A percentile compares a stretch with the other conserved stretches of the same genome.
Evolutionary conservation across 1,139 yeast genomes (phyloP).

Genomic region (Fermentozyma sake): DNA sequence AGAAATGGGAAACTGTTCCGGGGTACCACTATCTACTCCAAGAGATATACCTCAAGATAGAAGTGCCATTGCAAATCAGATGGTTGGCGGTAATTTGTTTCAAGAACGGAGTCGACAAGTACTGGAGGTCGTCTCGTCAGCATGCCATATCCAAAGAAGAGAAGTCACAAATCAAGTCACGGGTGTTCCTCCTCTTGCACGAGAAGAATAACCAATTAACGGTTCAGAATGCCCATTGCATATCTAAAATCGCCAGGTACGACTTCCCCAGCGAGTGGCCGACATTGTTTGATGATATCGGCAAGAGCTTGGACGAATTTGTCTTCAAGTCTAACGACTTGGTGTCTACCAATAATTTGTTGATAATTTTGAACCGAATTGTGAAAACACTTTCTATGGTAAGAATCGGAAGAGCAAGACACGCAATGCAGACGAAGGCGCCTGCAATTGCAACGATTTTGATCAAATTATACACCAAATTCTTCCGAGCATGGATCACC

Average conservation of each 20-base stretch:
- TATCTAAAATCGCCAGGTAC: constrained; percentile 70
- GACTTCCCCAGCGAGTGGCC: constrained; percentile 94
- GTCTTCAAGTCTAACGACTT: constrained; percentile 47
- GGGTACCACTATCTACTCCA: constrained; percentile 61
- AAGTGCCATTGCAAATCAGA: constrained; percentile 59
- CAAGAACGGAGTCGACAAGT: constrained; percentile 80
- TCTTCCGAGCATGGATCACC: constrained; percentile 60
- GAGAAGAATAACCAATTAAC: constrained; percentile 73
- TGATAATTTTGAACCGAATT: constrained; percentile 69
- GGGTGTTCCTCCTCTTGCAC: constrained; percentile 54
- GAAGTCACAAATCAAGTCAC: constrained; percentile 54
- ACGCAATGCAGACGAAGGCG: constrained; percentile 70
- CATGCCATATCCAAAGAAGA: constrained; percentile 63
- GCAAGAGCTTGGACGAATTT: constrained; percentile 31
- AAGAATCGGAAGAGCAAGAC: constrained; percentile 77
- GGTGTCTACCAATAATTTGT: constrained; percentile 54
- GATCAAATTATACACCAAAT: constrained; percentile 52
- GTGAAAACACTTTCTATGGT: constrained; percentile 71
- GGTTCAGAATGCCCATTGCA: constrained; percentile 79
- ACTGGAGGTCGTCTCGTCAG: constrained; percentile 70
- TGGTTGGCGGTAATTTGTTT: constrained; percentile 87
- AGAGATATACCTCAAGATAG: constrained; percentile 55
- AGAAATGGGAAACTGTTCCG: constrained; percentile 58
- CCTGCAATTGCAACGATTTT: constrained; percentile 58
- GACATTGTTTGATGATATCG: constrained; percentile 59